Evolutionary conservation across 495 filamentous ascomycete genomes (phyloP).

Genomic region (Penicillium simplicissimum): DNA sequence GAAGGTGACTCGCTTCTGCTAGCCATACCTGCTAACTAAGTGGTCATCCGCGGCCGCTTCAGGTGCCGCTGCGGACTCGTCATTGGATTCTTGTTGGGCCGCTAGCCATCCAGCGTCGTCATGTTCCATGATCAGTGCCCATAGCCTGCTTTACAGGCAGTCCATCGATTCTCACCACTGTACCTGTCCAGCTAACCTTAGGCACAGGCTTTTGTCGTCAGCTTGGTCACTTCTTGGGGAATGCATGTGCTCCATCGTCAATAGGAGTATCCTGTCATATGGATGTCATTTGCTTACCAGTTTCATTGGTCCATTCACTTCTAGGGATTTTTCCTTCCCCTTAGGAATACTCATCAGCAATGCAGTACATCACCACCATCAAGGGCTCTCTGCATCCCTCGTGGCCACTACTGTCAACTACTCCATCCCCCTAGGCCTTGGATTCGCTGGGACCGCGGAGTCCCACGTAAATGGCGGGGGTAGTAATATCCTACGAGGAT

Average conservation of each 20-base stretch:
- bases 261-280: background rate
- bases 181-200: conserved; percentile 55
- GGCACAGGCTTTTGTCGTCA: conserved; percentile 58
- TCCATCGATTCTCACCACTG: conserved; percentile 45
- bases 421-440: conserved; percentile 58
- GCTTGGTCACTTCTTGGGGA: conserved; percentile 58
- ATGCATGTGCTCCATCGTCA: conserved; percentile 35
- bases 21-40: conserved; percentile 39
- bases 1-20: conserved; percentile 48
- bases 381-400: conserved; percentile 61
- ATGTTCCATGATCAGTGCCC: conserved; percentile 52
- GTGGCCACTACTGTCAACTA: conserved; percentile 65
- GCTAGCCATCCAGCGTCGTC: conserved; percentile 43
- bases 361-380: conserved; percentile 56
- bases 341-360: conserved; percentile 60
- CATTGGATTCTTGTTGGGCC: conserved; percentile 47
- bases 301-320: no score
- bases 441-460: conserved; percentile 63
- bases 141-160: conserved; percentile 50
- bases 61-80: conserved; percentile 52
- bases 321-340: conserved; percentile 58
- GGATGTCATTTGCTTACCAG: background rate
- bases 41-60: conserved; percentile 45
- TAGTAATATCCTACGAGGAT: conserved; percentile 51
- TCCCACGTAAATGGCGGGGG: conserved; percentile 47